Conservation (phyloP, 163 green algal species). For the Trebouxia gelatinosa region DNA sequence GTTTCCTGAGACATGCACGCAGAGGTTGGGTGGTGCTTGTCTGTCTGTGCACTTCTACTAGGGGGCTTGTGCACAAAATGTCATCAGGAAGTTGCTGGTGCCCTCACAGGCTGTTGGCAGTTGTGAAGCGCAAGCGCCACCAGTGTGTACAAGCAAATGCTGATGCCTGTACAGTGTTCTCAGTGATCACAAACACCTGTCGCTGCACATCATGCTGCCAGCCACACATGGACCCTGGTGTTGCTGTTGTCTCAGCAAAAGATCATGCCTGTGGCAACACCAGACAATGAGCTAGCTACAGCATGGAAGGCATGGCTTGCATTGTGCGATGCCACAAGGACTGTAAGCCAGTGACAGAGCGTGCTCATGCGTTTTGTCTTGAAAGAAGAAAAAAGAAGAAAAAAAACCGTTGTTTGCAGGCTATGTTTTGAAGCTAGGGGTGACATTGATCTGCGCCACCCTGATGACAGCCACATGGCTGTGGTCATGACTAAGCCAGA, state of each 20-base stretch:
- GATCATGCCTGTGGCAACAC: not conserved
- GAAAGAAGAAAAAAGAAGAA: not conserved
- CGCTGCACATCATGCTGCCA: too few relatives aligned
- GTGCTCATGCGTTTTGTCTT: too few relatives aligned
- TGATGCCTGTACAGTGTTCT: not conserved
- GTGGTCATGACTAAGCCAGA: not conserved
- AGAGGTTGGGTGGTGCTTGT: too few relatives aligned
- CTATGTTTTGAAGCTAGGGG: constrained; percentile 8
- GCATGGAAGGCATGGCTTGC: too few relatives aligned
- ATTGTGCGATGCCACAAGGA: not conserved
- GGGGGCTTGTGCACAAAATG: too few relatives aligned
- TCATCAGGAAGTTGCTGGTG: not conserved
- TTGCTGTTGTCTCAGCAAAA: not conserved
- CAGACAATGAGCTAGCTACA: too few relatives aligned
- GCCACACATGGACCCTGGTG: not conserved
- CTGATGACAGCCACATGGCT: not conserved
- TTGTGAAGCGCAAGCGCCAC: not conserved
- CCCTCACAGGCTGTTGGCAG: not conserved
- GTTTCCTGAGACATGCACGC: not conserved
- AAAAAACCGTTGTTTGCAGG: not conserved
- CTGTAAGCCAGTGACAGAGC: too few relatives aligned
- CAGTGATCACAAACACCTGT: too few relatives aligned
- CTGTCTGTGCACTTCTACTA: too few relatives aligned
- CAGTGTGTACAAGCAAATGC: not conserved
- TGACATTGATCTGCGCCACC: not conserved